Percentiles rank a stretch among this genome's conserved stretches.
These are phyloP conservation scores for Gossypium davidsonii DNA, from an alignment of 441 rosid species.

Conservation along the genomic window DNA sequence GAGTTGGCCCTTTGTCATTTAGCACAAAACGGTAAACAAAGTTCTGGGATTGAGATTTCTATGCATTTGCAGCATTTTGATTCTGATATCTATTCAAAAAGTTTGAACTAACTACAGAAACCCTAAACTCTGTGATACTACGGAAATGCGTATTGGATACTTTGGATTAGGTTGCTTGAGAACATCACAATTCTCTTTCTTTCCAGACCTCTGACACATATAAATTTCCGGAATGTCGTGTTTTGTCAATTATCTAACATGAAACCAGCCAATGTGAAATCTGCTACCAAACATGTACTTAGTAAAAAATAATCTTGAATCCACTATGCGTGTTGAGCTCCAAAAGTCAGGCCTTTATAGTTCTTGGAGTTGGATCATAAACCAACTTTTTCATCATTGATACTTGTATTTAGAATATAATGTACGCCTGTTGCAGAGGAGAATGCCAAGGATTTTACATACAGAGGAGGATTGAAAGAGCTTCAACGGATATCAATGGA, in stretches of 20 bases:
- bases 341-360: not conserved
- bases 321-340: not conserved
- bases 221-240: not conserved
- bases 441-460: conserved; percentile 58
- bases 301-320: not conserved
- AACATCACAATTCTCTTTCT: not conserved
- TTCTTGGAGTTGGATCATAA: not conserved
- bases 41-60: not conserved
- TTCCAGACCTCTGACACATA: not conserved
- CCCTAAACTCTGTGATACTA: not conserved
- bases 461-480: conserved; percentile 58
- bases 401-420: no score
- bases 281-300: not conserved
- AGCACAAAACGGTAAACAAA: conserved; percentile 74
- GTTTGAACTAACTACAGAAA: no score
- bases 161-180: not conserved
- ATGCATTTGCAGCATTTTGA: not conserved
- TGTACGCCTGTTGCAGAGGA: conserved; percentile 42
- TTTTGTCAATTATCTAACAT: not conserved
- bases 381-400: not conserved
- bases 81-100: not conserved
- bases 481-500: conserved; percentile 62
- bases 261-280: not conserved
- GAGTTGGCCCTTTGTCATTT: conserved; percentile 95
- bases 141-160: not conserved